These are phyloP conservation scores for Suillus luteus DNA, from an alignment of 768 basidiomycete species.

Conservation along the genomic window DNA sequence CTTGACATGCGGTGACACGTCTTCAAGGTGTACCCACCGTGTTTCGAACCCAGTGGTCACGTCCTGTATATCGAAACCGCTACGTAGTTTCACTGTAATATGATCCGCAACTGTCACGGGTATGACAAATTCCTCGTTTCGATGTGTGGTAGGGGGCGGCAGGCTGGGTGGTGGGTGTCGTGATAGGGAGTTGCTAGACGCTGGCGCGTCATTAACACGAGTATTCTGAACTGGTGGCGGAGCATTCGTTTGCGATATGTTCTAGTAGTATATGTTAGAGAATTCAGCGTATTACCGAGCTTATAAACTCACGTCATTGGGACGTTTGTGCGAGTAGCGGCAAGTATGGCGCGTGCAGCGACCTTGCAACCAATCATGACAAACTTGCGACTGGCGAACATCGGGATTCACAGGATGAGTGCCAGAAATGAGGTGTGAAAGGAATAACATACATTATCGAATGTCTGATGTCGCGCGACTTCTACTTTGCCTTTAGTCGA, in stretches of 20 bases:
- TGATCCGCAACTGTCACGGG: conserved; percentile 50
- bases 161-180: neutral
- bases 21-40: conserved; percentile 55
- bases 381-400: neutral
- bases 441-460: neutral
- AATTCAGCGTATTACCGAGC: neutral
- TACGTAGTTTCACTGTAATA: conserved; percentile 54
- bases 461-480: neutral
- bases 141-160: neutral
- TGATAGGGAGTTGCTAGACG: neutral
- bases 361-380: neutral
- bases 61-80: conserved; percentile 61
- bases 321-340: neutral
- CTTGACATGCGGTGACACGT: conserved; percentile 44
- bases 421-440: neutral
- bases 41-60: conserved; percentile 72
- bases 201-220: neutral
- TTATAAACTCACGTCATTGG: neutral
- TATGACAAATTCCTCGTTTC: conserved; percentile 1
- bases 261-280: neutral
- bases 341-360: neutral
- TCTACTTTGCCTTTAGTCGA: neutral
- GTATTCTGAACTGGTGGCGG: neutral
- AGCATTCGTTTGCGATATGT: neutral
- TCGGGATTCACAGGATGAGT: neutral